Evolutionary conservation across 78 protist genomes (phyloP), one percentile per base, ranked within the genome.

Genomic region (Dictyostelium purpureum): DNA sequence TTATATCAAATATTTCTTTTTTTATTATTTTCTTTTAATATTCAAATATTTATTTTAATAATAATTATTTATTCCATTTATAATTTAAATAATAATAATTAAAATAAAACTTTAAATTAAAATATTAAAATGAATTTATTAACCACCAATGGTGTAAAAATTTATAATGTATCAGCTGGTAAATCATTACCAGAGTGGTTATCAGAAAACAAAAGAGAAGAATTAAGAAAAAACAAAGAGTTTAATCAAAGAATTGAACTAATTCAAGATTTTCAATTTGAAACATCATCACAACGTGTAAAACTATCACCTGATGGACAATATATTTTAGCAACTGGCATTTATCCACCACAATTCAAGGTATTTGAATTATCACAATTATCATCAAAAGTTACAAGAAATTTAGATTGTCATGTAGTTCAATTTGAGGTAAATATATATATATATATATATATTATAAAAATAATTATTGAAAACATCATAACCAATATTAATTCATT

Each of bases 191-290:
- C 97, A 19, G 96, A 83, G 33, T 97, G 97, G 97, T 66, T 97
- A 19, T 37, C 83, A 26, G 96, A 95, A 26, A 59, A 87, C 56
- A 88, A 82, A 74, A 14, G 67, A 63, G 66, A 67, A 37, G 73
- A 81, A 76, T 43, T 77, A 16, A 88, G 80, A 45, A 78, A 61
- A 18, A 95, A 88, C 57, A 54, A 42, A 38, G 95, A 77, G 26
- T 95, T 49, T 71, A 89, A 81, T 24, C 47, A 45, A 6, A 96
- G 98, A 80, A 77, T 98, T 51, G 97, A 97, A 80, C 82, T 99
- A 26, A 56, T 99, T 37, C 99, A 99, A 88, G 99, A 98, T 87
- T 91, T 98, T 21, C 88, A 90, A n/a, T 97, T 98, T 69, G 99
- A 98, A 5, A 66, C 87, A 1, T 74, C 98, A 40, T 85, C 97